Evolutionary conservation across 73 alveolate species (phyloP).

Genomic region (Paraurostyla sp.): DNA sequence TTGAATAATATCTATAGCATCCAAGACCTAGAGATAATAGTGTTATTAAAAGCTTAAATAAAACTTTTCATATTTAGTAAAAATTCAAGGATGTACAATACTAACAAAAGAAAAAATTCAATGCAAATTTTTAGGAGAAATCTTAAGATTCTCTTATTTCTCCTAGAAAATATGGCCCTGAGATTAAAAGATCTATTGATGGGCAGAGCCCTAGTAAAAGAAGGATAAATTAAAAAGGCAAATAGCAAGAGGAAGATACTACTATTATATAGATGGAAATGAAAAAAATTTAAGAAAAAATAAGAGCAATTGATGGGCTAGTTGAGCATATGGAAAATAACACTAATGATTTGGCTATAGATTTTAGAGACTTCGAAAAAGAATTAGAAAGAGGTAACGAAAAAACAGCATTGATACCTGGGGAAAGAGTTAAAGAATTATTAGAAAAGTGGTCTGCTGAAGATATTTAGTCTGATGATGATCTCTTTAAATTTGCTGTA

Average conservation of each 20-base stretch:
- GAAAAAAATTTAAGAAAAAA: constrained; percentile 20
- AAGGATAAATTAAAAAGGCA: not conserved
- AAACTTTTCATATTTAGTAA: not conserved
- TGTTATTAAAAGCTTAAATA: not conserved
- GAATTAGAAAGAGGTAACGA: constrained; percentile 5
- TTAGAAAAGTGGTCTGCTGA: constrained; percentile 34
- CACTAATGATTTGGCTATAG: constrained; percentile 41
- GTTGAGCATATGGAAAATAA: constrained; percentile 29
- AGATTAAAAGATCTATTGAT: too few species aligned
- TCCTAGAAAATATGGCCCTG: too few species aligned
- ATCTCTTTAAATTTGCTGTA: constrained; percentile 31
- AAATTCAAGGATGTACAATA: too few species aligned
- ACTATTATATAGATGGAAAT: not conserved
- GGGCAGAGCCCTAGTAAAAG: too few species aligned
- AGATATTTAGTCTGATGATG: constrained; percentile 30
- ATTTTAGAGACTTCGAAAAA: constrained; percentile 8
- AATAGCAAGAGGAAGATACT: not conserved
- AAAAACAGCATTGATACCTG: constrained; percentile 18
- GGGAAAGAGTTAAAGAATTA: not conserved
- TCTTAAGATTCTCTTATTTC: too few species aligned
- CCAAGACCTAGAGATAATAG: constrained; percentile 20
- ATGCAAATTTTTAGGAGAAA: too few species aligned
- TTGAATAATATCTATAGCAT: constrained; percentile 2
- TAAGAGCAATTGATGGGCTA: constrained; percentile 6
- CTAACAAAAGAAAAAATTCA: too few species aligned